phyloP scores from a whole-genome alignment of 1,284 basidiomycete species.

The Paramarasmius palmivorus region DNA sequence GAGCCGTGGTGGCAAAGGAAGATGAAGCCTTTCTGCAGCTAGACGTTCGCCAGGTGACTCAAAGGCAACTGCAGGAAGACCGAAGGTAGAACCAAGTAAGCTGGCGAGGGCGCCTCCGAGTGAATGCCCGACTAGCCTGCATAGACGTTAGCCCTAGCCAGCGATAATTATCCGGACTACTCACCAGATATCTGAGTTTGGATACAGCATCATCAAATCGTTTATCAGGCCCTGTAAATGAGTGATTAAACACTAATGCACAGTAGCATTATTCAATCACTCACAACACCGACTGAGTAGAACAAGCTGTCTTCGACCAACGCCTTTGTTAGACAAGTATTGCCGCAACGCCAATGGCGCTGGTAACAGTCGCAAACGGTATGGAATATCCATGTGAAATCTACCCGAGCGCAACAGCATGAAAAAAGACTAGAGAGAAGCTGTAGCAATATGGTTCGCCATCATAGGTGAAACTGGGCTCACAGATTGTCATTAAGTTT shows the following conservation, averaged over 20 bases:
- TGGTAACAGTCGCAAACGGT: slow-evolving; percentile 92
- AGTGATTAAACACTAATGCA: not conserved
- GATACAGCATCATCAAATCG: slow-evolving; percentile 83
- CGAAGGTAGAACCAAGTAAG: slow-evolving; percentile 90
- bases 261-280: slow-evolving; percentile 30
- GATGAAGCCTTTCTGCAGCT: slow-evolving; percentile 84
- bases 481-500: slow-evolving; percentile 94
- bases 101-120: slow-evolving; percentile 89
- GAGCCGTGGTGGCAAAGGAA: slow-evolving; percentile 62
- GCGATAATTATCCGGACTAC: no score
- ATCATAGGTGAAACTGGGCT: slow-evolving; percentile 7
- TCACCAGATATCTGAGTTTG: slow-evolving; percentile 78
- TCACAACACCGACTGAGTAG: slow-evolving; percentile 80
- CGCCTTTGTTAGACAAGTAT: slow-evolving; percentile 81
- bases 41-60: slow-evolving; percentile 92
- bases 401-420: slow-evolving; percentile 95
- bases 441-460: slow-evolving; percentile 2
- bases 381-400: slow-evolving; percentile 79
- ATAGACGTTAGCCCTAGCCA: no score
- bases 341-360: slow-evolving; percentile 74
- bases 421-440: slow-evolving; percentile 68
- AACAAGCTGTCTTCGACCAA: slow-evolving; percentile 91
- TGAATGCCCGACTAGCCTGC: slow-evolving; percentile 79
- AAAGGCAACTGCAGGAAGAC: slow-evolving; percentile 91
- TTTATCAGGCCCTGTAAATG: slow-evolving; percentile 66